Base-by-base conservation (phyloP, 2,329 filamentous ascomycete species). In the Pleoardoris graminearum region DNA sequence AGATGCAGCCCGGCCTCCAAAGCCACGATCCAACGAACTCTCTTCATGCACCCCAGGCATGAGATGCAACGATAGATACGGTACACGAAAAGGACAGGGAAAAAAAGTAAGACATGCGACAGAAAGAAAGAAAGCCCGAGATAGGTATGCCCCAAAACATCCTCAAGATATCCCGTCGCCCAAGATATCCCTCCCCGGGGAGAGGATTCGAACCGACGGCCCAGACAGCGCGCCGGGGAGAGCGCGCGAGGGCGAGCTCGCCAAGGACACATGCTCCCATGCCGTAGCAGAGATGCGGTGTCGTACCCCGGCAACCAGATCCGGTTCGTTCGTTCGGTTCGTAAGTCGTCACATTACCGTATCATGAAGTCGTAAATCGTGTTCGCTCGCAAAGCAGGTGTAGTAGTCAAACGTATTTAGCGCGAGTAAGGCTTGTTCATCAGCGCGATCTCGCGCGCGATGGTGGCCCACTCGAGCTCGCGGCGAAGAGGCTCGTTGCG, bases 361-460 rank as follows among this genome's bases (percentile, higher is more conserved):
- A 53, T 58, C 58, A 46, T 60, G 44, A 49, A 42, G 36, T 60
- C 58, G 35, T 60, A 54, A 60, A 50, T 60, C 54, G 35, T 55
- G 32, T 46, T 22, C 32, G n/a, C n/a, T n/a, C n/a, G n/a, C 7
- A 52, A 35, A 44, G 14, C 8, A 19, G 17, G 21, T 51, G 19
- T 42, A 41, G 37, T 38, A 47, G 30, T 41, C 41, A 33, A 32
- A 29, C n/a, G n/a, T n/a, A n/a, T n/a, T 71, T 77, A 90, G 73
- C 89, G 80, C 16, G 90, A 87, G 75, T 97, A 97, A 14, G 94
- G 94, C 65, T 89, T 87, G 70, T 99, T 99, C 91, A 99, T 95
- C 23, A 93, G 80, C 4, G 94, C 92, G 61, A 99, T 92, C 75
- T 97, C 93, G 60, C 91, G 82, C 6, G 91, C 83, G 55, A 97